Evolutionary conservation across 257 asterid species (phyloP), one percentile per base, ranked within the genome.

Genomic region (Gynochthodes officinalis): DNA sequence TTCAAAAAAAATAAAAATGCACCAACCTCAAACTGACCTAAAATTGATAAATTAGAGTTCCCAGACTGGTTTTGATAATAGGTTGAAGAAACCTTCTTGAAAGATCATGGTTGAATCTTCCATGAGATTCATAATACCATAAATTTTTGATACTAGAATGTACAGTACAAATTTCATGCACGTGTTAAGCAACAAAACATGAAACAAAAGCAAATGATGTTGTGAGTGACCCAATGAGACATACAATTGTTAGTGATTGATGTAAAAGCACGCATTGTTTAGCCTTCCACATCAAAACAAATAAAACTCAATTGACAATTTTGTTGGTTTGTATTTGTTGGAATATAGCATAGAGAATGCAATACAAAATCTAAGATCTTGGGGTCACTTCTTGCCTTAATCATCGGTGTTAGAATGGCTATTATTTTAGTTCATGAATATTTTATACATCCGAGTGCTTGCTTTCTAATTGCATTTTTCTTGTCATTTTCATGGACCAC

Each of bases 401-500:
- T 72, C n/a, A n/a, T n/a, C n/a, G n/a, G n/a, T n/a, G n/a, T n/a
- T n/a, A n/a, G n/a, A n/a, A n/a, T n/a, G n/a, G n/a, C n/a, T n/a
- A n/a, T n/a, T n/a, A n/a, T n/a, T n/a, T n/a, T n/a, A n/a, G n/a
- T 46, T 21, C 50, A 1, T 54, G 2, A 9, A 42, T 54, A 44
- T n/a, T 44, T 3, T n/a, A 42, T 19, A 10, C 48, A 18, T 48
- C n/a, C 54, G 54, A 48, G 54, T 1, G 54, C 54, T 48, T 48
- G 15, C 54, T 28, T 68, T 64, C 54, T 48, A 48, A 46, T 30
- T 61, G 58, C 60, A 46, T 2, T 50, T 1, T 1, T 63, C 71
- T 3, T 25, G 71, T 73, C 77, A 49, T 44, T 63, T 73, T 64
- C 70, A 35, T 48, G n/a, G n/a, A 50, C 64, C 35, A 33, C 53